phyloP scores from a whole-genome alignment of 257 asterid genomes.

The Lycium ferocissimum region DNA sequence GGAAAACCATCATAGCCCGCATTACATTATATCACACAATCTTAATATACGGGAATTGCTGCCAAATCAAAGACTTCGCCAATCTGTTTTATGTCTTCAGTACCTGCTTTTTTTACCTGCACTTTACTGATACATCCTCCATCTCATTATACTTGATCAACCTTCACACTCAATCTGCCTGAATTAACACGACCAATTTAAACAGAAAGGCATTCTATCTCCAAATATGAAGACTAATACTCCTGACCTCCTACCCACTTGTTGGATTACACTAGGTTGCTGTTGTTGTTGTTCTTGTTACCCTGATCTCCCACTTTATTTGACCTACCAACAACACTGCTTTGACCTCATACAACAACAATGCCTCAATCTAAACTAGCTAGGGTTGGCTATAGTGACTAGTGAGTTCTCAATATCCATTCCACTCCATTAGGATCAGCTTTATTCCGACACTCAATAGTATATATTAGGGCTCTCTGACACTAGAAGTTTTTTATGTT shows the following conservation, averaged over 20 bases:
- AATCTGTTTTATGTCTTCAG: constrained; percentile 2
- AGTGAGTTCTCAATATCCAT: background rate
- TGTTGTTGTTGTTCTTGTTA: too few species aligned
- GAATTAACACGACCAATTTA: background rate
- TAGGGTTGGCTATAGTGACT: background rate
- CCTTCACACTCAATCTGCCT: constrained; percentile 26
- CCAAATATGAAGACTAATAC: background rate
- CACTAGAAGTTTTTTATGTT: background rate
- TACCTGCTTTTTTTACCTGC: background rate
- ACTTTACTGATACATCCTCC: background rate
- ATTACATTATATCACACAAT: background rate
- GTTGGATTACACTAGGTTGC: too few species aligned
- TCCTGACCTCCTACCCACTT: background rate
- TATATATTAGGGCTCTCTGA: background rate
- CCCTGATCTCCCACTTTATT: background rate
- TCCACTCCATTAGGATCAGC: background rate
- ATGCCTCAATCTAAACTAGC: background rate
- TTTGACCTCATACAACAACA: background rate
- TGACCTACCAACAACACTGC: background rate
- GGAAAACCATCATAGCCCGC: constrained; percentile 1
- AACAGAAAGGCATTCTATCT: background rate
- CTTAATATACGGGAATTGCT: background rate
- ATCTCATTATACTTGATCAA: constrained; percentile 1
- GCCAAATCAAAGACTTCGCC: background rate
- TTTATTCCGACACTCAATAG: background rate